Evolutionary conservation across 2,329 filamentous ascomycete species (phyloP).

Genomic region (Hypocrella siamensis): DNA sequence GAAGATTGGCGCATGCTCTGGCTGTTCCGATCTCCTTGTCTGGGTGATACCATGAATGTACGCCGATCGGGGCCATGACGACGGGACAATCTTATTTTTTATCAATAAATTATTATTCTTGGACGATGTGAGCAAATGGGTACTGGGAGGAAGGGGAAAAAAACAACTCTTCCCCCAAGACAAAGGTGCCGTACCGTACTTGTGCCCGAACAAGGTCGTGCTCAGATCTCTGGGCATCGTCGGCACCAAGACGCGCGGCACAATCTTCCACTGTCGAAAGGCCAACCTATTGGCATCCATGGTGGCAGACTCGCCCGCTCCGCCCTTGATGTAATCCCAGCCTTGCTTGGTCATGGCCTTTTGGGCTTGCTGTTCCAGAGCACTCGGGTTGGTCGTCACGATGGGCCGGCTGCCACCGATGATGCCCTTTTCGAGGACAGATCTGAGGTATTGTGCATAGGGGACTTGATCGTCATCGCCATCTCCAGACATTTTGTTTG

Average conservation of each 20-base stretch:
- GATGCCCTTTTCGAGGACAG: slow-evolving; percentile 37
- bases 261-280: slow-evolving; percentile 35
- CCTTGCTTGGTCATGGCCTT: too few relatives aligned
- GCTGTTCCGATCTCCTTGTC: slow-evolving; percentile 51
- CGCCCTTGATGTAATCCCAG: too few relatives aligned
- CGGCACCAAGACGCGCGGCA: slow-evolving; percentile 34
- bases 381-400: slow-evolving; percentile 43
- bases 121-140: too few relatives aligned
- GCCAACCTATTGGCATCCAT: slow-evolving; percentile 43
- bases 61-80: slow-evolving; percentile 55
- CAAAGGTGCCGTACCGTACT: slow-evolving; percentile 26
- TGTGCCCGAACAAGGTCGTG: slow-evolving; percentile 34
- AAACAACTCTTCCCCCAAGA: too few relatives aligned
- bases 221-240: slow-evolving; percentile 29
- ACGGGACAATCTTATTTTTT: too few relatives aligned
- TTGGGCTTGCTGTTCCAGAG: too few relatives aligned
- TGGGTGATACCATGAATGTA: slow-evolving; percentile 50
- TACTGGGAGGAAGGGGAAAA: too few relatives aligned
- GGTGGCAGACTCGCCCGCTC: slow-evolving; percentile 45
- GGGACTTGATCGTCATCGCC: slow-evolving; percentile 6
- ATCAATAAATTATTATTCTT: too few relatives aligned
- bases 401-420: slow-evolving; percentile 28
- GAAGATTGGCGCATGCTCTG: slow-evolving; percentile 40
- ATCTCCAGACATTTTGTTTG: slow-evolving; percentile 7
- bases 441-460: slow-evolving; percentile 27